These are phyloP conservation scores for Kluyveromyces nonfermentans DNA, from an alignment of 805 yeast genomes.

Conservation along the genomic window DNA sequence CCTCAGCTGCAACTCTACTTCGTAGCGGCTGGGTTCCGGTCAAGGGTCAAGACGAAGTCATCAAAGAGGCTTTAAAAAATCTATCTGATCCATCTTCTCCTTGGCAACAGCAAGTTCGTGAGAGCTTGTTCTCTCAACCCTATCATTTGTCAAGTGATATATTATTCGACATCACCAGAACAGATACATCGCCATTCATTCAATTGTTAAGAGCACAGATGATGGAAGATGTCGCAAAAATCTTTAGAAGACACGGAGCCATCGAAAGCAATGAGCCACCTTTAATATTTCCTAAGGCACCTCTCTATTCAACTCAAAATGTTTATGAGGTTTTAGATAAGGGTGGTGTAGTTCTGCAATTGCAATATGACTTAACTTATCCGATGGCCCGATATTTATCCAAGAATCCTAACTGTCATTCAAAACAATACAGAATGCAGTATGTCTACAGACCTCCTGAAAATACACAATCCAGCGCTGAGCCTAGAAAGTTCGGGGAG, in stretches of 20 bases:
- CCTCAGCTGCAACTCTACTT: constrained; percentile 66
- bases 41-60: constrained; percentile 80
- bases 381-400: constrained; percentile 86
- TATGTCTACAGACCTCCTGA: constrained; percentile 69
- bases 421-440: constrained; percentile 65
- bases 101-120: constrained; percentile 89
- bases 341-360: constrained; percentile 78
- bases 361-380: constrained; percentile 81
- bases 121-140: constrained; percentile 76
- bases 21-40: constrained; percentile 81
- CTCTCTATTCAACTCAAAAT: constrained; percentile 53
- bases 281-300: constrained; percentile 70
- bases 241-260: constrained; percentile 81
- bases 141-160: constrained; percentile 78
- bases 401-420: constrained; percentile 35
- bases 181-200: constrained; percentile 32
- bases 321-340: constrained; percentile 76
- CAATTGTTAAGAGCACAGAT: constrained; percentile 52
- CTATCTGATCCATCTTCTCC: constrained; percentile 86
- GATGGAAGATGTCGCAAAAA: constrained; percentile 46
- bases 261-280: constrained; percentile 61
- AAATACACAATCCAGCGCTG: constrained; percentile 44
- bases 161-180: constrained; percentile 52
- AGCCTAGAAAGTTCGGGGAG: constrained; percentile 70
- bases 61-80: constrained; percentile 78